Percentiles rank a stretch among this genome's conserved stretches.
These are phyloP conservation scores for Umbelopsis sp. DNA, from an alignment of 371 early-diverging fungal genomes.

Conservation along the genomic window DNA sequence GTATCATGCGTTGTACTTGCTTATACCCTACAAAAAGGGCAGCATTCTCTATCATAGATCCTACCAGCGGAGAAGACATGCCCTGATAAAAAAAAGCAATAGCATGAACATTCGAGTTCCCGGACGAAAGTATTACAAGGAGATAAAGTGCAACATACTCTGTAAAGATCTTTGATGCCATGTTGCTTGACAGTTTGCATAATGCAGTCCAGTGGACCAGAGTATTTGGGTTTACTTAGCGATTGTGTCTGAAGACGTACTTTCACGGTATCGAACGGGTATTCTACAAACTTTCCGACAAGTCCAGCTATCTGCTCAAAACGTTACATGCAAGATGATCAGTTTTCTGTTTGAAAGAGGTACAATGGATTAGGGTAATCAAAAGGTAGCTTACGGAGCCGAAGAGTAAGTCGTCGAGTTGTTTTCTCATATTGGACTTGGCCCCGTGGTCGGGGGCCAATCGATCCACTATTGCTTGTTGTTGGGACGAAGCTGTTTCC, in stretches of 20 bases:
- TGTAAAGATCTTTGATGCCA: conserved; percentile 82
- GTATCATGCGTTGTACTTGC: conserved; percentile 75
- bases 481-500: conserved; percentile 18
- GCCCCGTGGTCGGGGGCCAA: neutral
- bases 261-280: conserved; percentile 97
- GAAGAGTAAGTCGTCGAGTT: conserved; percentile 36
- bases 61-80: conserved; percentile 88
- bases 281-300: conserved; percentile 92
- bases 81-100: conserved; percentile 57
- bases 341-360: neutral
- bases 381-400: conserved; percentile 30
- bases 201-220: conserved; percentile 88
- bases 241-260: conserved; percentile 93
- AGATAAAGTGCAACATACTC: conserved; percentile 43
- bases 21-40: conserved; percentile 89
- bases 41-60: conserved; percentile 94
- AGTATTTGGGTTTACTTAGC: conserved; percentile 65
- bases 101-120: no score
- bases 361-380: neutral
- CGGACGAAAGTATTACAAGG: no score
- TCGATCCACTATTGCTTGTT: conserved; percentile 11
- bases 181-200: conserved; percentile 67
- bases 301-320: conserved; percentile 77
- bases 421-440: conserved; percentile 27
- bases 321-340: neutral